A percentile compares a stretch with the other conserved stretches of the same genome.
phyloP scores from a whole-genome alignment of 352 stramenopile species.

The Phytophthora idaei region DNA sequence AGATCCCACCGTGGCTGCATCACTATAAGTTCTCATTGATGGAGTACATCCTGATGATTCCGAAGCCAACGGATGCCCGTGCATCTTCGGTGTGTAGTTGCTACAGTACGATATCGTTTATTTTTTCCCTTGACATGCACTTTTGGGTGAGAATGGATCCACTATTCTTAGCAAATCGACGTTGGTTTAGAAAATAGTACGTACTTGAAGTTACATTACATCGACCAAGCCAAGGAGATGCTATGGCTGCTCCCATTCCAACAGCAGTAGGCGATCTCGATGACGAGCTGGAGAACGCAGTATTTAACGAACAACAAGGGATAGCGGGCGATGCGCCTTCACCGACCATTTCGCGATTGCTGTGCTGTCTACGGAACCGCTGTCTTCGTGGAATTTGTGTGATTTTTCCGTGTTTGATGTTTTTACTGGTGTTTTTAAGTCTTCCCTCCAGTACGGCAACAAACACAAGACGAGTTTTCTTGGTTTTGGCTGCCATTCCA shows the following conservation, averaged over 20 bases:
- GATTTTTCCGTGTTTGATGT: constrained; percentile 52
- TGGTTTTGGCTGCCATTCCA: constrained; percentile 55
- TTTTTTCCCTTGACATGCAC: constrained; percentile 3
- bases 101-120: background rate
- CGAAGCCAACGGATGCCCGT: constrained; percentile 26
- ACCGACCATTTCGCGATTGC: constrained; percentile 47
- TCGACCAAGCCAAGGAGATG: constrained; percentile 12
- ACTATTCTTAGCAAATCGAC: constrained; percentile 31
- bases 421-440: constrained; percentile 57
- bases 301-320: constrained; percentile 65
- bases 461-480: constrained; percentile 36
- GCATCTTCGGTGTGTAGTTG: background rate
- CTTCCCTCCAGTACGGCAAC: constrained; percentile 34
- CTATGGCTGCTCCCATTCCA: constrained; percentile 24
- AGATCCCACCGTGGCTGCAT: constrained; percentile 1
- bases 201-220: background rate
- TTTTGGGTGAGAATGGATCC: background rate
- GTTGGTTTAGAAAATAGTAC: background rate
- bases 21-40: constrained; percentile 10
- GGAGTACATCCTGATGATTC: constrained; percentile 11
- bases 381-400: constrained; percentile 65
- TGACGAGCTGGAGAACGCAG: constrained; percentile 51
- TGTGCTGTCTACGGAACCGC: constrained; percentile 72
- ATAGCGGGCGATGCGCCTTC: constrained; percentile 30
- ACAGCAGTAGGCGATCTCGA: constrained; percentile 13